Percentiles rank a stretch among this genome's conserved stretches.
Conservation (phyloP, 768 basidiomycete genomes). For the Trametes gibbosa region DNA sequence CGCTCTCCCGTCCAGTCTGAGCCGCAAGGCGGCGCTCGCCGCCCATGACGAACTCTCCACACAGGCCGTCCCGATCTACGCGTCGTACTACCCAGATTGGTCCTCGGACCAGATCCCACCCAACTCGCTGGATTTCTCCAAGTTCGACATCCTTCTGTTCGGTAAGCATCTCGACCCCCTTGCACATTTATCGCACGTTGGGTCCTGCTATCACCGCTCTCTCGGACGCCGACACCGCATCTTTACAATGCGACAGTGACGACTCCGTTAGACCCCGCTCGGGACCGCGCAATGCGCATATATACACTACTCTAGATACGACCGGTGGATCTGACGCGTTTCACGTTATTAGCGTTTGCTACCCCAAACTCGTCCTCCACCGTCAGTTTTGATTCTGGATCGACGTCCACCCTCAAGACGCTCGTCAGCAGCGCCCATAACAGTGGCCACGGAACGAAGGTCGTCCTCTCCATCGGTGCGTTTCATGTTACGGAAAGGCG, state of each 20-base stretch:
- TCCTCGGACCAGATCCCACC: constrained; percentile 46
- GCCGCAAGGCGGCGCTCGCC: constrained; percentile 35
- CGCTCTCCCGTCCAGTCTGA: constrained; percentile 45
- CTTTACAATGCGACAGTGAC: background rate
- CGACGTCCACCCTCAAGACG: constrained; percentile 49
- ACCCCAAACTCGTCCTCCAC: constrained; percentile 56
- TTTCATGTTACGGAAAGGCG: constrained; percentile 13
- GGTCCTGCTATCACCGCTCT: constrained; percentile 9
- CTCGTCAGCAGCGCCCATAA: constrained; percentile 56
- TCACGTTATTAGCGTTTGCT: constrained; percentile 55
- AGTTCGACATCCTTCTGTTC: constrained; percentile 68
- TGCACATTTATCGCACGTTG: background rate
- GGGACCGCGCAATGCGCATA: background rate
- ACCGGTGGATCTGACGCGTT: constrained; percentile 10
- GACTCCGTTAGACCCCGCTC: background rate
- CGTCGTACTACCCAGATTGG: constrained; percentile 55
- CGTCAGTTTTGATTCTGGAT: constrained; percentile 50
- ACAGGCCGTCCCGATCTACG: constrained; percentile 36
- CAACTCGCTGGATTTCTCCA: constrained; percentile 56
- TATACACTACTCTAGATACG: background rate
- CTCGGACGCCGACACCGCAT: background rate
- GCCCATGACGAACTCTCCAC: constrained; percentile 23
- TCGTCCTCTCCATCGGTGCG: constrained; percentile 64
- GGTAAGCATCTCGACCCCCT: constrained; percentile 43
- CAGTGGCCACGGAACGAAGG: constrained; percentile 57